Evolutionary conservation across 129 eudicot genomes (phyloP), one percentile per base, ranked within the genome.

Genomic region (Chrysanthemum makinoi): DNA sequence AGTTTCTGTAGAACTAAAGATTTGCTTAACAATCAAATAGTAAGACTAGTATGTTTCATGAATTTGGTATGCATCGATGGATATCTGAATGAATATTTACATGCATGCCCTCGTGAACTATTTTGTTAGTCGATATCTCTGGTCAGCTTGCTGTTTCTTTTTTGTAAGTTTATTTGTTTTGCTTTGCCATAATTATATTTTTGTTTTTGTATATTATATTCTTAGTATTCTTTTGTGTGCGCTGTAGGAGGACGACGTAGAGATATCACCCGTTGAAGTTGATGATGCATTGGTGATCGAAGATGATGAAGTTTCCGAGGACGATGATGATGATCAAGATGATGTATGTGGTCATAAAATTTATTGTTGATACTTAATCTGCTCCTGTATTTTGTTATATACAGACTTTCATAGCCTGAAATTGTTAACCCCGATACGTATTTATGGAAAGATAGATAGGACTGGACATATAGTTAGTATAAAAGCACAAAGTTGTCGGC

Each of bases 261-360:
- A 83, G 33, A 79, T 81, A 53, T 84, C 97, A 39, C 96, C 88
- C 62, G 91, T 84, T 18, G 96, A 84, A 48, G 80, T 91, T 33
- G 96, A 91, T 75, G 97, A 91, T 64, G 87, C 86, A 0, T 67
- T 91, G 87, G 90, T 91, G 67, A 88, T 91, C 66, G 97, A 91
- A 79, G 97, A 91, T 78, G 97, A 91, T 24, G 88, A 88, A 63
- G 72, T 91, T 62, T 91, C n/a, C 2, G 95, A 91, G 66, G 95
- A 91, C 47, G 95, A 85, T 2, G 96, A 87, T n/a, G 66, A 85
- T n/a, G n/a, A n/a, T n/a, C n/a, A 78, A 62, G 95, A 91, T 67
- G 92, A 88, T 77, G 97, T 91, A 86, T 68, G 86, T 54, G 70
- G 16, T n/a, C 53, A 48, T 18, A 60, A 50, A 22, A 8, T 62